phyloP scores from a whole-genome alignment of 2,329 filamentous ascomycete genomes.

The Pseudocercospora vitis region DNA sequence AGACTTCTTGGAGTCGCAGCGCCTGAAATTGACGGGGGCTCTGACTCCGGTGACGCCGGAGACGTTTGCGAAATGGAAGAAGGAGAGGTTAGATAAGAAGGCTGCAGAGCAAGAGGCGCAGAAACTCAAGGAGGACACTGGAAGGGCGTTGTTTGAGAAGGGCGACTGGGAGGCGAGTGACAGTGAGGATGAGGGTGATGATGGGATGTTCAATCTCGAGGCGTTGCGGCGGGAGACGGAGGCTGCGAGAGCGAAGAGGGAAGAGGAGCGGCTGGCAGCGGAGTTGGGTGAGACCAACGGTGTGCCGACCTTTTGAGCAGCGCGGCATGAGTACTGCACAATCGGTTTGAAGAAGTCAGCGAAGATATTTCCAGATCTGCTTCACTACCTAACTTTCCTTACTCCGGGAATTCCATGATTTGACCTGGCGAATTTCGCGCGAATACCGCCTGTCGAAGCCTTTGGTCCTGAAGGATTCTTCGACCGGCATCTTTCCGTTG shows the following conservation, averaged over 20 bases:
- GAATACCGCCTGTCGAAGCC: too few species aligned
- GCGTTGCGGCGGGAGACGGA: constrained; percentile 84
- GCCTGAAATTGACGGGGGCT: constrained; percentile 88
- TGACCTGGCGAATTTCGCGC: too few species aligned
- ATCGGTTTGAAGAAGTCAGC: too few species aligned
- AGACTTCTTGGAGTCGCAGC: constrained; percentile 94
- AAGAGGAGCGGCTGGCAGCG: constrained; percentile 65
- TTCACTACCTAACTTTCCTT: too few species aligned
- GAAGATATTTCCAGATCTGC: too few species aligned
- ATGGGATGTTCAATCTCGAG: constrained; percentile 72
- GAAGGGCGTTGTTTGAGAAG: constrained; percentile 91
- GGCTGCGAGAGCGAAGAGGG: constrained; percentile 68
- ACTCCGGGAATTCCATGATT: too few species aligned
- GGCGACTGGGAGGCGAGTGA: constrained; percentile 79
- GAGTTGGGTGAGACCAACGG: constrained; percentile 18
- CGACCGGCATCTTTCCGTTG: too few species aligned
- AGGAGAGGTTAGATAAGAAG: constrained; percentile 92
- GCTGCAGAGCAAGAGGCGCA: constrained; percentile 87
- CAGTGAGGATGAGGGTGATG: constrained; percentile 64
- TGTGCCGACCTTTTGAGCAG: constrained; percentile 11
- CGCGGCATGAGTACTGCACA: background rate
- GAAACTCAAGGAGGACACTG: constrained; percentile 91
- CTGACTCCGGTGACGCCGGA: constrained; percentile 93
- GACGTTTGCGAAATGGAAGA: constrained; percentile 95
- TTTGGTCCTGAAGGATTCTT: too few species aligned